Conservation (phyloP, 768 basidiomycete genomes). For the Podaxis sp. region DNA sequence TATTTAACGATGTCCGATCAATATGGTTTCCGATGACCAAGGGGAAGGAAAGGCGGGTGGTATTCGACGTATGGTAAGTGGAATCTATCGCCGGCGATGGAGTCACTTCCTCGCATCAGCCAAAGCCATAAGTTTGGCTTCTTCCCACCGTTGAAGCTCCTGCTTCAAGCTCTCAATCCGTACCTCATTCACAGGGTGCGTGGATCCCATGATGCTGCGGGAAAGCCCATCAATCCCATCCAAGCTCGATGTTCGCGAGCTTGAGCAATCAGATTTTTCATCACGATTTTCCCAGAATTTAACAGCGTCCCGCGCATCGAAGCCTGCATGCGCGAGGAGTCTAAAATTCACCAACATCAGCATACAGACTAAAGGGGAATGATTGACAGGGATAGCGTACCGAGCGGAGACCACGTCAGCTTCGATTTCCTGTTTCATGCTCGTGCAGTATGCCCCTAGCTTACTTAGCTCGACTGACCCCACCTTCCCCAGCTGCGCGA, state of each 20-base stretch:
- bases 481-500: constrained; percentile 77
- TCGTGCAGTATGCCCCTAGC: constrained; percentile 75
- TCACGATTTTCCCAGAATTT: constrained; percentile 77
- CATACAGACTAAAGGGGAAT: constrained; percentile 2
- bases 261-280: constrained; percentile 44
- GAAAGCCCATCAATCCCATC: constrained; percentile 12
- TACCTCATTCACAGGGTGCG: constrained; percentile 69
- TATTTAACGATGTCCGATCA: not conserved
- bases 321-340: constrained; percentile 90
- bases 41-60: not conserved
- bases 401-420: constrained; percentile 88
- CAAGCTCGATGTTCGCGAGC: constrained; percentile 9
- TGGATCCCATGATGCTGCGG: constrained; percentile 46
- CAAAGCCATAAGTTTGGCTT: constrained; percentile 39
- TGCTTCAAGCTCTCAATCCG: constrained; percentile 59
- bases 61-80: not conserved
- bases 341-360: constrained; percentile 36
- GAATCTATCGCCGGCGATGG: not conserved
- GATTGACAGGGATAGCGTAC: constrained; percentile 36
- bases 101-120: not conserved
- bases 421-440: constrained; percentile 84
- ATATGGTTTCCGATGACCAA: not conserved
- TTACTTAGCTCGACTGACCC: constrained; percentile 75
- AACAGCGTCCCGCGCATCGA: constrained; percentile 81
- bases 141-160: constrained; percentile 75